Percentiles rank a stretch among this genome's conserved stretches.
phyloP scores from a whole-genome alignment of 2,329 filamentous ascomycete species.

The Aspergillus pseudoterreus region DNA sequence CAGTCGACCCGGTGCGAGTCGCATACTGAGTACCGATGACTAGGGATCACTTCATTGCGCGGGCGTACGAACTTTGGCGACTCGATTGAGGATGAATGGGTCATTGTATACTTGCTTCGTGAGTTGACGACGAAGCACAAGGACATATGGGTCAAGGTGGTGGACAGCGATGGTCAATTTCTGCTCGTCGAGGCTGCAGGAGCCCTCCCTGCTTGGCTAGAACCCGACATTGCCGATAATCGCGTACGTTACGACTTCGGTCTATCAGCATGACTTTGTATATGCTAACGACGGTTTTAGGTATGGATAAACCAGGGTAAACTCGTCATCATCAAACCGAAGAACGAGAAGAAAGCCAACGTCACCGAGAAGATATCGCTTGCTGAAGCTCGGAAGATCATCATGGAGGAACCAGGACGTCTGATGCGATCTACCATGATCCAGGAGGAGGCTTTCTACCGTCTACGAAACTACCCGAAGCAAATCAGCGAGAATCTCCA shows the following conservation, averaged over 20 bases:
- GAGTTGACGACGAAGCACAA: slow-evolving; percentile 72
- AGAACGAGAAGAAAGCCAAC: slow-evolving; percentile 42
- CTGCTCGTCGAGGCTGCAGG: slow-evolving; percentile 90
- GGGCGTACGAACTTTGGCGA: slow-evolving; percentile 87
- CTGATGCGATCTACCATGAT: slow-evolving; percentile 70
- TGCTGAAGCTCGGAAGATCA: slow-evolving; percentile 59
- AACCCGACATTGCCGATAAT: slow-evolving; percentile 82
- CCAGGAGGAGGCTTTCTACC: slow-evolving; percentile 86
- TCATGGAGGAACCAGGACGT: slow-evolving; percentile 54
- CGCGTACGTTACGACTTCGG: slow-evolving; percentile 45
- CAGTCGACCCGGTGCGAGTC: not conserved
- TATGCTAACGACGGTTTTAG: slow-evolving; percentile 24
- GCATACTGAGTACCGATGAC: slow-evolving; percentile 1
- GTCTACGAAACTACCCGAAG: slow-evolving; percentile 75
- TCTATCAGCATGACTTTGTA: not conserved
- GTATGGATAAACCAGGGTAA: slow-evolving; percentile 83
- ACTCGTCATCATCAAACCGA: slow-evolving; percentile 66
- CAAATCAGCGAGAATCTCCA: slow-evolving; percentile 76
- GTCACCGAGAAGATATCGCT: slow-evolving; percentile 54
- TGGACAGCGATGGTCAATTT: slow-evolving; percentile 91
- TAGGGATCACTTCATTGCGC: slow-evolving; percentile 58
- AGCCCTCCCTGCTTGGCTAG: slow-evolving; percentile 82
- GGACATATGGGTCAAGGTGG: slow-evolving; percentile 75
- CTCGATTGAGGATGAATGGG: slow-evolving; percentile 95
- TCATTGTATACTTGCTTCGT: slow-evolving; percentile 83